Evolutionary conservation across 2,329 filamentous ascomycete genomes (phyloP), one percentile per base, ranked within the genome.

Genomic region (Hypoxylon sp.): DNA sequence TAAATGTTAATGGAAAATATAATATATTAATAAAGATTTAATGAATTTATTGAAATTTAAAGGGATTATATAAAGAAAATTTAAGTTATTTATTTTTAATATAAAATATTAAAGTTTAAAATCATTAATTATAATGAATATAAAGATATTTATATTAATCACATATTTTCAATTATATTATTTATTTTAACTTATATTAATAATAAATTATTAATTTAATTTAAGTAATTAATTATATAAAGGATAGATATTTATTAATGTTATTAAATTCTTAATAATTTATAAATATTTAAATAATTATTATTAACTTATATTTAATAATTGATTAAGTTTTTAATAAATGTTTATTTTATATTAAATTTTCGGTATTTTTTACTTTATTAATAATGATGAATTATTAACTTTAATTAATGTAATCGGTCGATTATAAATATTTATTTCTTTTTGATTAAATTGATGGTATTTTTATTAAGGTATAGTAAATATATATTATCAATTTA

Each of bases 141-240:
- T 40, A n/a, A 40, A 40, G n/a, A 40, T 40, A 40, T 40, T 40
- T n/a, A n/a, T n/a, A 40, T 40, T 40, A 40, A 8, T n/a, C n/a
- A 40, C n/a, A n/a, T 40, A 40, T n/a, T n/a, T n/a, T 40, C n/a
- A 40, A 40, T 40, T 40, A 40, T n/a, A n/a, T n/a, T 40, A 11
- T n/a, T n/a, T 5, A 40, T 40, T 40, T 40, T n/a, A 40, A 40
- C 6, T 40, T n/a, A 4, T 40, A 40, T n/a, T 40, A 2, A 40
- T 40, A 40, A n/a, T n/a, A 40, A 40, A 40, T 40, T 40, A 40
- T n/a, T 40, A 40, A 40, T n/a, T n/a, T 40, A 40, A n/a, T n/a
- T 40, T 40, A 40, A 11, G 3, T 40, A 40, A 40, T n/a, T 3
- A n/a, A 40, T 40, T 10, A 31, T 4, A 31, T n/a, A n/a, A n/a